These are phyloP conservation scores for Pestalotiopsis sp. DNA, from an alignment of 2,329 filamentous ascomycete genomes.

Conservation along the genomic window DNA sequence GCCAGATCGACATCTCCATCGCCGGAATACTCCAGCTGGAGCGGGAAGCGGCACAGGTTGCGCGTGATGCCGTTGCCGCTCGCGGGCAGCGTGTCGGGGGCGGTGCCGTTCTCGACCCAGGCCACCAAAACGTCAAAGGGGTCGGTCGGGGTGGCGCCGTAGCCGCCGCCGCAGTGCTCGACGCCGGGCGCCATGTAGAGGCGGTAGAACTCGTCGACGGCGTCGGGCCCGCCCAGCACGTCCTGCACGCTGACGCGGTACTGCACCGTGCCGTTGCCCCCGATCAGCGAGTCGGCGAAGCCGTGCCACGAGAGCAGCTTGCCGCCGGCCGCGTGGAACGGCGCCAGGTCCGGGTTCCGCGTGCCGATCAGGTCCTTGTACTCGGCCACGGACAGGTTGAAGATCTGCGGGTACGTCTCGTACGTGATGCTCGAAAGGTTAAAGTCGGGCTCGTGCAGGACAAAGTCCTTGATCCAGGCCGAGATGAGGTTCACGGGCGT, in stretches of 20 bases:
- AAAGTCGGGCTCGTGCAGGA: slow-evolving; percentile 10
- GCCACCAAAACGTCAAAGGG: not conserved
- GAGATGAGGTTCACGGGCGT: not conserved
- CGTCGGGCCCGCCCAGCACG: slow-evolving; percentile 25
- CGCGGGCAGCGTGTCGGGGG: slow-evolving; percentile 5
- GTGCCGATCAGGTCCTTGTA: slow-evolving; percentile 1
- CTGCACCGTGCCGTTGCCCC: slow-evolving; percentile 32
- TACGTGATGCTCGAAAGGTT: slow-evolving; percentile 8
- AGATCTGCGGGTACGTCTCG: slow-evolving; percentile 8
- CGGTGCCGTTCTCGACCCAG: slow-evolving; percentile 14
- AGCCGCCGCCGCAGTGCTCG: slow-evolving; percentile 8
- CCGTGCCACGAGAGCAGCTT: slow-evolving; percentile 13
- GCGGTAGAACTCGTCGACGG: slow-evolving; percentile 15
- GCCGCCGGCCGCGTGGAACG: slow-evolving; percentile 9
- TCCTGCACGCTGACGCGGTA: slow-evolving; percentile 33
- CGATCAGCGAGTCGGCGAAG: slow-evolving; percentile 27
- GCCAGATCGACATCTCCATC: not conserved
- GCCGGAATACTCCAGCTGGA: slow-evolving; percentile 2
- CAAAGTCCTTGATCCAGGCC: slow-evolving; percentile 5
- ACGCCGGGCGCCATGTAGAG: slow-evolving; percentile 9
- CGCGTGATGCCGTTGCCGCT: slow-evolving; percentile 7
- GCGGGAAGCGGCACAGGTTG: not conserved
- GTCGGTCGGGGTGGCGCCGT: slow-evolving; percentile 5
- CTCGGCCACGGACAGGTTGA: slow-evolving; percentile 4
- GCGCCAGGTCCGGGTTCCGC: not conserved